A percentile compares a stretch with the other conserved stretches of the same genome.
Conservation (phyloP, 1,139 yeast species). For the Wickerhamomyces sp. region DNA sequence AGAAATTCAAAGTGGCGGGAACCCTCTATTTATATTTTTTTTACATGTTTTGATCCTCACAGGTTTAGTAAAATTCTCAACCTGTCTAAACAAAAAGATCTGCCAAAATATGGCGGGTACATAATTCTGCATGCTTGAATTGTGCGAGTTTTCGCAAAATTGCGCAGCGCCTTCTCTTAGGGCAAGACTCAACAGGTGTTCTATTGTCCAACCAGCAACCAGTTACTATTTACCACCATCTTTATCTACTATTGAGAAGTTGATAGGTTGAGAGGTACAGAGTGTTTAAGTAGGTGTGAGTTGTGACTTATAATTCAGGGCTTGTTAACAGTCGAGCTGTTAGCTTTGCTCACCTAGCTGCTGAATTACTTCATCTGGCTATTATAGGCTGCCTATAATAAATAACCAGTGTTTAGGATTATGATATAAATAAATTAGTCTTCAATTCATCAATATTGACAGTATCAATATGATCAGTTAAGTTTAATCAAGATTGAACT, state of each 20-base stretch:
- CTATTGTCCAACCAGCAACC: too few species aligned
- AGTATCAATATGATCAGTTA: too few species aligned
- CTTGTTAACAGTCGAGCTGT: neutral
- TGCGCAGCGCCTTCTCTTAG: slow-evolving; percentile 1
- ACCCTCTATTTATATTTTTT: slow-evolving; percentile 2
- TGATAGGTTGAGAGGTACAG: too few species aligned
- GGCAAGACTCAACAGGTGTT: neutral
- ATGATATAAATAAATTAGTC: too few species aligned
- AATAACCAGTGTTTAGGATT: too few species aligned
- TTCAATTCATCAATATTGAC: too few species aligned
- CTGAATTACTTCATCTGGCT: too few species aligned
- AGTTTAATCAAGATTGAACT: too few species aligned
- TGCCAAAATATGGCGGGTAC: slow-evolving; percentile 3
- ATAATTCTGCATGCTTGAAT: neutral
- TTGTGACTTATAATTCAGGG: neutral
- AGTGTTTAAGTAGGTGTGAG: too few species aligned
- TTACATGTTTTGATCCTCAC: slow-evolving; percentile 1
- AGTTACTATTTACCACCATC: too few species aligned
- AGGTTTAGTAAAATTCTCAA: neutral
- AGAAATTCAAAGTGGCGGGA: slow-evolving; percentile 1
- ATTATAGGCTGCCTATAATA: too few species aligned
- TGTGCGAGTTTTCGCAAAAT: neutral
- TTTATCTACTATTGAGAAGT: too few species aligned
- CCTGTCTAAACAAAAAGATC: neutral
- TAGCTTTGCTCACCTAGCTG: neutral